Conservation (phyloP, 2,329 filamentous ascomycete species). For the Colletotrichum sp. region DNA sequence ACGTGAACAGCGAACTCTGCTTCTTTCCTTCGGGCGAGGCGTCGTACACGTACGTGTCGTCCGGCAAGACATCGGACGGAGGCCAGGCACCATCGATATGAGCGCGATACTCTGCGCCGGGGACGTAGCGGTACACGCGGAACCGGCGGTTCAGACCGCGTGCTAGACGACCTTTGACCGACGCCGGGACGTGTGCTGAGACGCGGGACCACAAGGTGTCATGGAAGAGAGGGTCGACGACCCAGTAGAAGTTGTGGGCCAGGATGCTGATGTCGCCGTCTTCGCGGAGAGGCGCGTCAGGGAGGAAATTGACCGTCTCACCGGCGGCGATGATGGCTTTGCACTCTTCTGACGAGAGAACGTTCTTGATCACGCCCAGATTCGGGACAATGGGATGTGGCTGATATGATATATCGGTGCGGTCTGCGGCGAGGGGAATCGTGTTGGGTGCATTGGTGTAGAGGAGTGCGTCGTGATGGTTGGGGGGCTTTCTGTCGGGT, state of each 20-base stretch:
- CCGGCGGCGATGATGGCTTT: constrained; percentile 70
- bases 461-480: constrained; percentile 69
- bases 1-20: constrained; percentile 73
- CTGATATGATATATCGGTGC: constrained; percentile 56
- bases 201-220: constrained; percentile 68
- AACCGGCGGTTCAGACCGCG: constrained; percentile 73
- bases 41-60: constrained; percentile 70
- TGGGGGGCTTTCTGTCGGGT: constrained; percentile 67
- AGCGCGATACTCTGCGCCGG: constrained; percentile 73
- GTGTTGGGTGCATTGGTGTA: constrained; percentile 65
- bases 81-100: constrained; percentile 79
- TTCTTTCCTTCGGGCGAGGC: constrained; percentile 61
- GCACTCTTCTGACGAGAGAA: constrained; percentile 68
- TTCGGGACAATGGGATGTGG: constrained; percentile 68
- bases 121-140: constrained; percentile 75
- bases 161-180: constrained; percentile 59
- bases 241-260: constrained; percentile 78
- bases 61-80: constrained; percentile 66
- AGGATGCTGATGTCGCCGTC: constrained; percentile 69
- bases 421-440: constrained; percentile 51
- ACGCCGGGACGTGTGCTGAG: constrained; percentile 58
- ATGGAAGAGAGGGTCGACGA: constrained; percentile 68
- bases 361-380: constrained; percentile 63
- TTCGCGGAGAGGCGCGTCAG: constrained; percentile 71
- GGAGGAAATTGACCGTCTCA: constrained; percentile 69